Base-by-base conservation (phyloP, 106 monocot genomes). In the Dendrobium catenatum region DNA sequence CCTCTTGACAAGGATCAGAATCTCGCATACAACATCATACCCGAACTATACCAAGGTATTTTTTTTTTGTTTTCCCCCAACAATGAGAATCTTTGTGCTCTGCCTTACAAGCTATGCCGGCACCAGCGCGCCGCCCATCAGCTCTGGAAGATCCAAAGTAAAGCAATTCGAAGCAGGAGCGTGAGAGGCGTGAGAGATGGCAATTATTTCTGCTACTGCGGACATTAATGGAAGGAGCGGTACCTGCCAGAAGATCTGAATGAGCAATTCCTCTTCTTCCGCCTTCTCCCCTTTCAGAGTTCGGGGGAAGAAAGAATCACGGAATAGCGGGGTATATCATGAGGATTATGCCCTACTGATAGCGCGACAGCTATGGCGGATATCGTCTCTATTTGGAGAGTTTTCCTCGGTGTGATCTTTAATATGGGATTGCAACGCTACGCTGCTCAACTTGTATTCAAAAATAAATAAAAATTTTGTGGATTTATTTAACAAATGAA, bases 301-400 rank as follows among this genome's bases (percentile, higher is more conserved):
- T 66, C 42, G 55, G 54, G 55, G 20, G 48, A 31, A 72, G 83
- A 17, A 9, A 19, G 68, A 42, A 66, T 85, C 13, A 77, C 48
- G 54, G 20, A 27, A 51, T 29, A 51, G 37, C 33, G 4, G 48
- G 27, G 44, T n/a, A 19, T 29, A 51, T 31, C 47, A 16, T 54
- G 55, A 42, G 84, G 79, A 84, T 83, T 78, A 84, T 79, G 74
- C 84, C 84, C 47, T 75, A 61, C 64, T 5, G 75, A 51, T 72
- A 73, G 22, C 42, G 75, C 44, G 37, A 37, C 70, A 70, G 70
- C 70, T 70, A 70, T 40, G 68, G 68, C 11, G 11, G 33, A 68
- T 8, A 68, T 9, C 29, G 31, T 29, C 68, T 31, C 31, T 11
- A 10, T 68, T 20, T 22, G 22, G 22, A 51, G 51, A 11, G 51